Conservation (phyloP, 805 yeast species). For the Pichia nakasei region DNA sequence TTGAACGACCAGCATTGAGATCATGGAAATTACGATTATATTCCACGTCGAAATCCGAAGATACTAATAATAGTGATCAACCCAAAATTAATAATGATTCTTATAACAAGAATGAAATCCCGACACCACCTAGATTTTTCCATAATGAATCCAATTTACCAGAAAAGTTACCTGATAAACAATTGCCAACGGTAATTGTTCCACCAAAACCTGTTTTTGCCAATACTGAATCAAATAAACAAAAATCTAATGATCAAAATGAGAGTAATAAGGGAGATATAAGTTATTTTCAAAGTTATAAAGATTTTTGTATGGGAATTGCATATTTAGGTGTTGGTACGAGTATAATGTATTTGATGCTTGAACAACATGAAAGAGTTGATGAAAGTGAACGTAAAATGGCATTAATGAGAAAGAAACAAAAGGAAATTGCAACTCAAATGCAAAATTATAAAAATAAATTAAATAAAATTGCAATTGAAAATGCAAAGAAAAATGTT, state of each 20-base stretch:
- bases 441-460: constrained; percentile 43
- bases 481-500: constrained; percentile 41
- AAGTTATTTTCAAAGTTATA: constrained; percentile 3
- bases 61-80: no score
- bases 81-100: neutral
- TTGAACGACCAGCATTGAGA: no score
- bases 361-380: constrained; percentile 17
- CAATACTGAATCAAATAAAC: neutral
- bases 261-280: neutral
- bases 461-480: constrained; percentile 41
- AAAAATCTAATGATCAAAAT: neutral
- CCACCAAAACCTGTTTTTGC: neutral
- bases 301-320: constrained; percentile 8
- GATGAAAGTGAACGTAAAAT: constrained; percentile 20
- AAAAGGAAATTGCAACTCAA: constrained; percentile 36
- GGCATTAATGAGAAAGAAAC: constrained; percentile 17
- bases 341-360: constrained; percentile 5
- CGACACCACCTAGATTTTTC: constrained; percentile 4
- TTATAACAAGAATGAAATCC: no score
- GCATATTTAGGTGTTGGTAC: constrained; percentile 10
- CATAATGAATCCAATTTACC: constrained; percentile 4
- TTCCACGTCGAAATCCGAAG: no score
- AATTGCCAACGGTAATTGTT: neutral
- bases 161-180: neutral
- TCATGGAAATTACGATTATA: no score